Conservation (phyloP, 2,329 filamentous ascomycete genomes). For the Sporothrix euskadiensis region DNA sequence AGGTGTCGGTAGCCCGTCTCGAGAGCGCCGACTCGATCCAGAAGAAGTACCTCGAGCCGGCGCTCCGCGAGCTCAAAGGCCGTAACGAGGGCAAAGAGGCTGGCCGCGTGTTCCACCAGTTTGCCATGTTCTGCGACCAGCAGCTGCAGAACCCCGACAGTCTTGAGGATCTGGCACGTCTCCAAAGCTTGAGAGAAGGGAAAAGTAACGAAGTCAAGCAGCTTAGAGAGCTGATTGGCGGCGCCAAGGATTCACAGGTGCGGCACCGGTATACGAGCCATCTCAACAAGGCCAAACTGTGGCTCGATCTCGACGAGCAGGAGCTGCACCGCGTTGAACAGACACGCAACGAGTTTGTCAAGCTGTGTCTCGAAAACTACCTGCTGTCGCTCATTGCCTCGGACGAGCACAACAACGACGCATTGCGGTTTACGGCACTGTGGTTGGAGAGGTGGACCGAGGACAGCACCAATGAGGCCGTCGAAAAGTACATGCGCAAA, state of each 20-base stretch:
- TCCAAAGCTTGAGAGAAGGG: conserved; percentile 74
- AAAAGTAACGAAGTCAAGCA: conserved; percentile 80
- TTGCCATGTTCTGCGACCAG: conserved; percentile 91
- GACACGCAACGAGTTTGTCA: conserved; percentile 79
- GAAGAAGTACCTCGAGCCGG: conserved; percentile 78
- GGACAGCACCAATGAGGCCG: conserved; percentile 73
- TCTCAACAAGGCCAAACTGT: conserved; percentile 73
- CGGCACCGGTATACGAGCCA: conserved; percentile 60
- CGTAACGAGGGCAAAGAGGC: conserved; percentile 69
- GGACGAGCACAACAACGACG: conserved; percentile 85
- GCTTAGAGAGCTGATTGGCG: conserved; percentile 61
- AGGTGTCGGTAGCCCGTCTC: conserved; percentile 83
- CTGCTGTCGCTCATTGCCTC: conserved; percentile 80
- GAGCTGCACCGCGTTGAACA: conserved; percentile 78
- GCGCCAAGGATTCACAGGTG: conserved; percentile 53
- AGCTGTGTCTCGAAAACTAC: conserved; percentile 89
- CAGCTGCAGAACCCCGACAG: conserved; percentile 86
- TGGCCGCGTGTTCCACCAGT: conserved; percentile 89
- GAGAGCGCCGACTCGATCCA: conserved; percentile 92
- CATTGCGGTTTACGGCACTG: conserved; percentile 85
- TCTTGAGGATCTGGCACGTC: conserved; percentile 77
- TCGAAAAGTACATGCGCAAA: conserved; percentile 65
- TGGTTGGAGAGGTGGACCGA: conserved; percentile 89
- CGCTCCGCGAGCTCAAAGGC: conserved; percentile 76
- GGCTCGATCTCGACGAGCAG: conserved; percentile 85